phyloP scores from a whole-genome alignment of 2,329 filamentous ascomycete genomes.

The Colletotrichum camelliae region DNA sequence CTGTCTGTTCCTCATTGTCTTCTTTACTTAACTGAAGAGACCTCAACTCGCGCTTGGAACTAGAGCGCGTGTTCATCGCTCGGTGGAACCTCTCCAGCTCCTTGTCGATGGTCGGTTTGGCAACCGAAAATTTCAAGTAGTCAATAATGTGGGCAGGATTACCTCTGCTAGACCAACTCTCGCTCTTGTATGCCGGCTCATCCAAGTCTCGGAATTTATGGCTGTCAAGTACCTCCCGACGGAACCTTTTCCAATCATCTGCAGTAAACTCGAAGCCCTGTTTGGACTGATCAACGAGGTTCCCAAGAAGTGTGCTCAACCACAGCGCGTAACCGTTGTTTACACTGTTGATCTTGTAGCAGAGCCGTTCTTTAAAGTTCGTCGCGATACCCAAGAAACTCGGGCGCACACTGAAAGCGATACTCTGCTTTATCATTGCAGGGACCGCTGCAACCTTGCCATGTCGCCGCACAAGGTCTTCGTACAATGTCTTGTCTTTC shows the following conservation, averaged over 20 bases:
- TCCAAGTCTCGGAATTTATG: constrained; percentile 14
- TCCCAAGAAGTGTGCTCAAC: constrained; percentile 57
- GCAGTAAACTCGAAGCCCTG: constrained; percentile 56
- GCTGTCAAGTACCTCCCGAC: constrained; percentile 27
- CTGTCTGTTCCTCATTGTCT: background rate
- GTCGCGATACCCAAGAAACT: constrained; percentile 70
- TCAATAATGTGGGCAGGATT: constrained; percentile 63
- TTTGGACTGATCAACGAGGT: constrained; percentile 64
- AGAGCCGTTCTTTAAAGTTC: constrained; percentile 65
- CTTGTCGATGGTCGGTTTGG: constrained; percentile 43
- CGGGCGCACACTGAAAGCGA: constrained; percentile 63
- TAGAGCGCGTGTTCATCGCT: background rate
- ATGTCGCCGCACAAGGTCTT: constrained; percentile 40
- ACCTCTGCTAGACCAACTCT: constrained; percentile 28
- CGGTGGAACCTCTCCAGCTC: constrained; percentile 40
- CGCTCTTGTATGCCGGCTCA: constrained; percentile 51
- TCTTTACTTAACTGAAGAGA: background rate
- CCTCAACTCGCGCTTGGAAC: background rate
- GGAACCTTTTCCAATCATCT: constrained; percentile 45
- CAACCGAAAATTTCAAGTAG: constrained; percentile 61
- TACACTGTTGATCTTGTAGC: constrained; percentile 63
- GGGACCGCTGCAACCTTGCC: constrained; percentile 32
- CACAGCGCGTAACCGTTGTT: constrained; percentile 45
- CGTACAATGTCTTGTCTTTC: constrained; percentile 52
- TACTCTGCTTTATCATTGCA: constrained; percentile 56